Evolutionary conservation across 306 rosid species (phyloP).

Genomic region (Ochetophila trinervis): DNA sequence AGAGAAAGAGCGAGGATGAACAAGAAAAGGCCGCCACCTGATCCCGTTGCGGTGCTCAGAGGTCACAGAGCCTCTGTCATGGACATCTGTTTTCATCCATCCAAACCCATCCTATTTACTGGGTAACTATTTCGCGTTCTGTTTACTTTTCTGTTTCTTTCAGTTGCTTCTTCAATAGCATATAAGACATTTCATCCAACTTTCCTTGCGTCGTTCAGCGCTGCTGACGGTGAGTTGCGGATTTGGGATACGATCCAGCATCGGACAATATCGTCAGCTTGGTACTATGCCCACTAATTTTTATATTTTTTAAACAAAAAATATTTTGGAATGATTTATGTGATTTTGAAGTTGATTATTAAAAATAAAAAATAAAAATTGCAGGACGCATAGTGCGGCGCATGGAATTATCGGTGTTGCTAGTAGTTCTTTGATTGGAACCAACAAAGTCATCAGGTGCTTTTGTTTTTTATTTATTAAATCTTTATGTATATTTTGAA

Average conservation of each 20-base stretch:
- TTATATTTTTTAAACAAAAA: background rate
- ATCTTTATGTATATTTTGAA: background rate
- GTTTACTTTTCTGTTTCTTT: background rate
- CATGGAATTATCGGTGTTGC: conserved; percentile 75
- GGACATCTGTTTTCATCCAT: conserved; percentile 69
- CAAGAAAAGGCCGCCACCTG: conserved; percentile 69
- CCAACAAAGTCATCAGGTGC: conserved; percentile 72
- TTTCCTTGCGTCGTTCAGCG: conserved; percentile 29
- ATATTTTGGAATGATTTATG: background rate
- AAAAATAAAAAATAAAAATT: too few relatives aligned
- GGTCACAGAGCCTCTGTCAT: conserved; percentile 88
- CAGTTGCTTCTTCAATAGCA: background rate
- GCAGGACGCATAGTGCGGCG: conserved; percentile 82
- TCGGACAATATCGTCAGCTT: conserved; percentile 73
- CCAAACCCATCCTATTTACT: conserved; percentile 52
- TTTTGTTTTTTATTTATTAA: conserved; percentile 5
- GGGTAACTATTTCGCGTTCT: conserved; percentile 38
- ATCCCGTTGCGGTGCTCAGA: conserved; percentile 80
- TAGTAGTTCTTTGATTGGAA: conserved; percentile 53
- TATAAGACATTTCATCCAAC: background rate
- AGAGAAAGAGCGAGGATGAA: conserved; percentile 39
- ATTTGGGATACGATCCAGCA: conserved; percentile 81
- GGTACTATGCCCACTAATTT: conserved; percentile 32
- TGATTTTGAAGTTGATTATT: background rate
- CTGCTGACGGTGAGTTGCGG: conserved; percentile 82